These are phyloP conservation scores for Flaveria bidentis DNA, from an alignment of 129 eudicot species.

Conservation along the genomic window DNA sequence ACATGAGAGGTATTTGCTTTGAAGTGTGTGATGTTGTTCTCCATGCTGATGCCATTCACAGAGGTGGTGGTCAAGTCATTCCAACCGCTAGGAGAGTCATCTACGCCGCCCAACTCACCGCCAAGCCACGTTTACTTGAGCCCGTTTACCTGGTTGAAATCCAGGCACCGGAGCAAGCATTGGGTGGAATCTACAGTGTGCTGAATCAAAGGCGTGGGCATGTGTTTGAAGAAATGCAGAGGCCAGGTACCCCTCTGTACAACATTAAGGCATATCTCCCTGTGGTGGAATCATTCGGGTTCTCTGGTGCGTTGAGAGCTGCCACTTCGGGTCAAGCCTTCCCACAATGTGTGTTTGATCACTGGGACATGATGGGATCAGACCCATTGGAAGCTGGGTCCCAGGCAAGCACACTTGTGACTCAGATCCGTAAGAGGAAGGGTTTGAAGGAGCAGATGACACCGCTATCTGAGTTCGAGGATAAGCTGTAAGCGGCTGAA, in stretches of 20 bases:
- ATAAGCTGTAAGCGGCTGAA: constrained; percentile 46
- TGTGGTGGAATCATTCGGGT: constrained; percentile 74
- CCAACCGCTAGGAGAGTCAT: constrained; percentile 85
- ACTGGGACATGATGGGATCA: constrained; percentile 79
- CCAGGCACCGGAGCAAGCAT: constrained; percentile 76
- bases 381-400: constrained; percentile 69
- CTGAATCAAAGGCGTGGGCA: constrained; percentile 84
- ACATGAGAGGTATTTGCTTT: constrained; percentile 79
- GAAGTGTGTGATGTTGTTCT: constrained; percentile 89
- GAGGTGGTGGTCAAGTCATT: constrained; percentile 93
- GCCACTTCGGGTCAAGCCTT: constrained; percentile 89
- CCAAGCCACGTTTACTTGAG: constrained; percentile 72
- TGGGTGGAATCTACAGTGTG: constrained; percentile 90
- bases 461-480: constrained; percentile 78
- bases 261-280: constrained; percentile 85
- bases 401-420: constrained; percentile 45
- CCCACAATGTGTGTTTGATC: constrained; percentile 87
- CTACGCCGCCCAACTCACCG: constrained; percentile 79
- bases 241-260: constrained; percentile 84
- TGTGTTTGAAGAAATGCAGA: constrained; percentile 86
- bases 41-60: constrained; percentile 85
- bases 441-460: constrained; percentile 83
- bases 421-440: constrained; percentile 71
- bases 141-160: constrained; percentile 80
- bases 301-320: constrained; percentile 69